phyloP scores from a whole-genome alignment of 306 rosid species.

The Citrullus amarus region DNA sequence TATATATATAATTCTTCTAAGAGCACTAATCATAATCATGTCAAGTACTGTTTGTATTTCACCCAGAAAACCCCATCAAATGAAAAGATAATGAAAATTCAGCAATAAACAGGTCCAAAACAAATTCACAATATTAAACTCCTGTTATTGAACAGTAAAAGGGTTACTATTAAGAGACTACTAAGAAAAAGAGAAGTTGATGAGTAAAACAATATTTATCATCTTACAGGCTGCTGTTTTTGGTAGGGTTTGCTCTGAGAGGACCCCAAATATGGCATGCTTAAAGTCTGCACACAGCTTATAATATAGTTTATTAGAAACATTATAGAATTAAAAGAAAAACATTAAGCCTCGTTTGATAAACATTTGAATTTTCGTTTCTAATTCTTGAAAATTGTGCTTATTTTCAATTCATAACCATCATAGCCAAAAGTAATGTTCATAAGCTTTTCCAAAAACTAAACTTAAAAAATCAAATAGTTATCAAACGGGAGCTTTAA shows the following conservation, averaged over 20 bases:
- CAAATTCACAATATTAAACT: background rate
- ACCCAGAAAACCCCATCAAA: background rate
- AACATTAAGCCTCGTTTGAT: too few species aligned
- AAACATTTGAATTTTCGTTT: too few species aligned
- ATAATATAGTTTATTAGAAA: background rate
- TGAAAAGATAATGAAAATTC: background rate
- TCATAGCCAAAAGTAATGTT: too few species aligned
- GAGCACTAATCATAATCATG: background rate
- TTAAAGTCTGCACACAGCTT: constrained; percentile 36
- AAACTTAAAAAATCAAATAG: too few species aligned
- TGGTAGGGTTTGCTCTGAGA: constrained; percentile 25
- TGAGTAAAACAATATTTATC: background rate
- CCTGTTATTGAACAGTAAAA: background rate
- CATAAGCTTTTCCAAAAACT: too few species aligned
- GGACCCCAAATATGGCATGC: constrained; percentile 40
- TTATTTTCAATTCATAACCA: too few species aligned
- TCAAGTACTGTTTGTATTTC: background rate
- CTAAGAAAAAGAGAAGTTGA: background rate
- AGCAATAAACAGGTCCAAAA: background rate
- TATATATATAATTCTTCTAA: background rate
- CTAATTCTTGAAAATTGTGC: too few species aligned
- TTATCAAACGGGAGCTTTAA: too few species aligned
- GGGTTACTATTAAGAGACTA: background rate
- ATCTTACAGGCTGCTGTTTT: constrained; percentile 32
- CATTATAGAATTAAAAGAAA: background rate